These are phyloP conservation scores for Trichosporon sp. DNA, from an alignment of 1,284 basidiomycete genomes.

Conservation along the genomic window DNA sequence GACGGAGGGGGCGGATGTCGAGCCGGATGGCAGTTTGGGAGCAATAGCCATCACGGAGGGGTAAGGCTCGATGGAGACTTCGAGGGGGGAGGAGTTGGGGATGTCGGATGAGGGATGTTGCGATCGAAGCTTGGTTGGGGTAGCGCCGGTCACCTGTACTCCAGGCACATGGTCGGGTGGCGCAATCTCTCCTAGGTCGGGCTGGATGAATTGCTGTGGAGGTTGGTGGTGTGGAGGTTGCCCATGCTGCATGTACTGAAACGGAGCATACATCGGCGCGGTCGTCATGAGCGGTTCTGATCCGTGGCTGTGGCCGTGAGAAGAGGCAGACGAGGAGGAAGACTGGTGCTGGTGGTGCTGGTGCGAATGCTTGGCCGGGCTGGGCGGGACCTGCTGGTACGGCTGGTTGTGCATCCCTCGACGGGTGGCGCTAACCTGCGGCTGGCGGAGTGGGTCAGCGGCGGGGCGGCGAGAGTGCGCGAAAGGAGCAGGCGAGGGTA, in stretches of 20 bases:
- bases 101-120: constrained; percentile 18
- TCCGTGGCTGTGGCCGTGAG: constrained; percentile 12
- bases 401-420: constrained; percentile 13
- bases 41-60: constrained; percentile 8
- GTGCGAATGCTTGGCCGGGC: constrained; percentile 10
- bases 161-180: constrained; percentile 19
- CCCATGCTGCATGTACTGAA: constrained; percentile 22
- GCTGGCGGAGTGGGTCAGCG: not conserved
- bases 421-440: constrained; percentile 11
- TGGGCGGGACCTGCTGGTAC: constrained; percentile 15
- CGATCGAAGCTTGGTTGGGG: constrained; percentile 36
- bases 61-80: constrained; percentile 18
- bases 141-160: constrained; percentile 39
- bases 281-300: constrained; percentile 17
- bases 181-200: constrained; percentile 10
- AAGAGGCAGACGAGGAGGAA: not conserved
- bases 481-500: not conserved
- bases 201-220: constrained; percentile 3
- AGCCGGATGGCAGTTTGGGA: constrained; percentile 7
- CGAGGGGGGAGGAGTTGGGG: constrained; percentile 4
- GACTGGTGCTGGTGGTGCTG: constrained; percentile 13
- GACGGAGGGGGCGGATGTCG: not conserved
- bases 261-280: constrained; percentile 19
- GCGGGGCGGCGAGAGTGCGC: not conserved
- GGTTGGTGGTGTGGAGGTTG: constrained; percentile 16